A percentile compares a stretch with the other conserved stretches of the same genome.
Conservation (phyloP, 768 basidiomycete genomes). For the Tricholoma furcatifolium region DNA sequence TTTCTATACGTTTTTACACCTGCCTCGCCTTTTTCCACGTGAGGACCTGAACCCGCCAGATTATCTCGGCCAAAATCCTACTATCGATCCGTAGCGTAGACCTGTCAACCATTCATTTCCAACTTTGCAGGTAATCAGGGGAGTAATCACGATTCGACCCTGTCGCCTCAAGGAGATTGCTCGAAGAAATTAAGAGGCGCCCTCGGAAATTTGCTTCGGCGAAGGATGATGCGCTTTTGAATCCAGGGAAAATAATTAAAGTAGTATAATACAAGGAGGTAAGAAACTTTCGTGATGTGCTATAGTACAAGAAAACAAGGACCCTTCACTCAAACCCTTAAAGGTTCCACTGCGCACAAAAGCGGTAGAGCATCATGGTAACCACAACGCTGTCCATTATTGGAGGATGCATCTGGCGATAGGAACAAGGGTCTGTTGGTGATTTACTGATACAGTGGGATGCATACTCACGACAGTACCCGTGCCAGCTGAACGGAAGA, state of each 20-base stretch:
- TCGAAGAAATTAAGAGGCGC: neutral
- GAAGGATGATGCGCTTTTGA: slow-evolving; percentile 1
- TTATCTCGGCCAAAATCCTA: slow-evolving; percentile 24
- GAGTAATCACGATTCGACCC: neutral
- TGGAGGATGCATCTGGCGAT: slow-evolving; percentile 77
- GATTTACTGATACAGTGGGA: slow-evolving; percentile 13
- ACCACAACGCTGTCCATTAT: slow-evolving; percentile 89
- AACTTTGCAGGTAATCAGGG: too few species aligned
- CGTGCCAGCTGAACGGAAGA: slow-evolving; percentile 73
- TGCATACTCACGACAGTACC: slow-evolving; percentile 70
- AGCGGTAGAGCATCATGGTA: slow-evolving; percentile 83
- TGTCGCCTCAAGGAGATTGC: neutral
- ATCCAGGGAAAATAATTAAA: slow-evolving; percentile 11
- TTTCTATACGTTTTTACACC: slow-evolving; percentile 27
- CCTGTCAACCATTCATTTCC: neutral
- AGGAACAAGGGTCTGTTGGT: slow-evolving; percentile 16
- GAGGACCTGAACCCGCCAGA: slow-evolving; percentile 18
- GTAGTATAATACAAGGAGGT: slow-evolving; percentile 17
- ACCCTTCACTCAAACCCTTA: slow-evolving; percentile 21
- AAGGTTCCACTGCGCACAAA: slow-evolving; percentile 57
- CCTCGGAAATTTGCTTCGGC: neutral
- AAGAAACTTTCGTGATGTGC: neutral
- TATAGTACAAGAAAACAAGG: slow-evolving; percentile 5
- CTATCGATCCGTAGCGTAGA: slow-evolving; percentile 16
- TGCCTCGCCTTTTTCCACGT: slow-evolving; percentile 31